These are phyloP conservation scores for Stromatinia cepivora DNA, from an alignment of 2,329 filamentous ascomycete species.

Conservation along the genomic window DNA sequence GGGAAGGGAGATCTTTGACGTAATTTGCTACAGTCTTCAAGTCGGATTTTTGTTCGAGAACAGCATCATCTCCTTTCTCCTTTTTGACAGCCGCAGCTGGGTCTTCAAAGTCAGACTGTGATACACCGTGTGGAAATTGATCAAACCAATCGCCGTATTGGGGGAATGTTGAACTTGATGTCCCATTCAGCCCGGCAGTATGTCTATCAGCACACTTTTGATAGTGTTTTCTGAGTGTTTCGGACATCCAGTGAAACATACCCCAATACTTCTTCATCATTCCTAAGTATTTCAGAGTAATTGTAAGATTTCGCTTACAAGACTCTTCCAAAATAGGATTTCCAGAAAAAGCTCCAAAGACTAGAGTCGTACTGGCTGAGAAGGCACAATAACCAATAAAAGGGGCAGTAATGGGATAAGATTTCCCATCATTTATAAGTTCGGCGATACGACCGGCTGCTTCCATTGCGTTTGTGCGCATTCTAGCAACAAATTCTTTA, in stretches of 20 bases:
- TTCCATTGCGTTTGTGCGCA: slow-evolving; percentile 73
- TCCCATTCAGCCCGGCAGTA: slow-evolving; percentile 48
- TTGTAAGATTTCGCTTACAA: slow-evolving; percentile 80
- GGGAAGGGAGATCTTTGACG: slow-evolving; percentile 72
- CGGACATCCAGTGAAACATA: slow-evolving; percentile 96
- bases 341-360: slow-evolving; percentile 86
- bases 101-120: slow-evolving; percentile 79
- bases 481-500: slow-evolving; percentile 73
- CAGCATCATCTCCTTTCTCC: slow-evolving; percentile 81
- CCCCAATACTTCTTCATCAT: slow-evolving; percentile 99
- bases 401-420: slow-evolving; percentile 80
- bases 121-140: slow-evolving; percentile 88
- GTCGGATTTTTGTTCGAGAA: slow-evolving; percentile 83
- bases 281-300: slow-evolving; percentile 85
- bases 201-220: slow-evolving; percentile 80
- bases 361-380: slow-evolving; percentile 89
- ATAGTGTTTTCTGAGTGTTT: slow-evolving; percentile 88
- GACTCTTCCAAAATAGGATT: slow-evolving; percentile 72
- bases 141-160: slow-evolving; percentile 99
- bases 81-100: slow-evolving; percentile 66
- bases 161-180: slow-evolving; percentile 64
- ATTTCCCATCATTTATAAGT: slow-evolving; percentile 76
- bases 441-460: slow-evolving; percentile 86
- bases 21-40: slow-evolving; percentile 95
- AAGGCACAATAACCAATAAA: slow-evolving; percentile 96